Evolutionary conservation across 768 basidiomycete genomes (phyloP).

Genomic region (Omphalotus guepiniiformis): DNA sequence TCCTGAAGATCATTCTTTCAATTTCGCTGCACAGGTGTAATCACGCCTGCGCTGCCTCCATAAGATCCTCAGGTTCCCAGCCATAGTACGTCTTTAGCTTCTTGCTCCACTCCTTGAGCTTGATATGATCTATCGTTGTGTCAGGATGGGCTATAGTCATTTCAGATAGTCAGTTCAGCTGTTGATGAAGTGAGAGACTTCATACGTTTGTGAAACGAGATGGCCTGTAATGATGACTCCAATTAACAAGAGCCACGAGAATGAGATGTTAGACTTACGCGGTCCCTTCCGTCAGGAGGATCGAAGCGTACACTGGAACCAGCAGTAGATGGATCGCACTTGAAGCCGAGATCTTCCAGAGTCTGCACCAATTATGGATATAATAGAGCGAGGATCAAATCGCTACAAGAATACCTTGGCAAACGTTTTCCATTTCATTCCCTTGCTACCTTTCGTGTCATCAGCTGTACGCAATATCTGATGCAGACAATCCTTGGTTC

Average conservation of each 20-base stretch:
- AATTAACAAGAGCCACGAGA: not conserved
- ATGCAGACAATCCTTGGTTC: conserved; percentile 55
- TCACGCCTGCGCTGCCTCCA: conserved; percentile 16
- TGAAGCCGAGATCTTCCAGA: conserved; percentile 78
- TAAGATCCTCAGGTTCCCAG: conserved; percentile 51
- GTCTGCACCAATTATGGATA: conserved; percentile 35
- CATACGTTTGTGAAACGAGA: conserved; percentile 76
- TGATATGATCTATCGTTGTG: conserved; percentile 49
- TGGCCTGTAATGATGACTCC: conserved; percentile 39
- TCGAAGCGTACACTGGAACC: conserved; percentile 83
- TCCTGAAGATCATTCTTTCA: no score
- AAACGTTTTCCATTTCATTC: conserved; percentile 81
- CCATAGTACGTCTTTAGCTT: conserved; percentile 61
- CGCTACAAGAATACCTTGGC: conserved; percentile 44
- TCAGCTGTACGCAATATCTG: conserved; percentile 56
- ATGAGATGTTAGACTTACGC: conserved; percentile 26
- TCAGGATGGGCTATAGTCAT: conserved; percentile 80
- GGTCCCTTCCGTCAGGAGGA: conserved; percentile 54
- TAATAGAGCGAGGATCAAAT: not conserved
- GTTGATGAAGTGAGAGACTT: conserved; percentile 15
- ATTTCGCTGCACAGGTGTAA: no score
- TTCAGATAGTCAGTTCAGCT: conserved; percentile 14
- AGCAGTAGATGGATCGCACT: conserved; percentile 67
- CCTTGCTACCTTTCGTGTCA: conserved; percentile 47
- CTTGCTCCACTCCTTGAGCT: conserved; percentile 51